phyloP scores from a whole-genome alignment of 1,284 basidiomycete species.

The Mycena citricolor region DNA sequence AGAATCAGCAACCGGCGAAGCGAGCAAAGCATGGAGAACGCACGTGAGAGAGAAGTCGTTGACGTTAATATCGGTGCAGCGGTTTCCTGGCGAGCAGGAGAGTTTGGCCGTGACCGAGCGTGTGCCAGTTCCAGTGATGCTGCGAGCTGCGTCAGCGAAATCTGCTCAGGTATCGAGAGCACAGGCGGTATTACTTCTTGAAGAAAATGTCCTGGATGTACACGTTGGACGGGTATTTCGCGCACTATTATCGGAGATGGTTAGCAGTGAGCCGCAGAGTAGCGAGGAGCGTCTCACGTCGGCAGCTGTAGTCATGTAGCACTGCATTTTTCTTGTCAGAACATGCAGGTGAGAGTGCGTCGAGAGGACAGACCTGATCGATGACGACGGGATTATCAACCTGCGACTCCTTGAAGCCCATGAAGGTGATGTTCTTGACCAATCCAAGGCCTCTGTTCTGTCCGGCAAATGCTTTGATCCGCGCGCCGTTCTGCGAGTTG shows the following conservation, averaged over 20 bases:
- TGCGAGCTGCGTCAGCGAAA: slow-evolving; percentile 26
- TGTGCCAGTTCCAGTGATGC: slow-evolving; percentile 57
- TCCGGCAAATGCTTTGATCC: slow-evolving; percentile 66
- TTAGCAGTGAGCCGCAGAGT: too few relatives aligned
- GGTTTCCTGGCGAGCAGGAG: slow-evolving; percentile 51
- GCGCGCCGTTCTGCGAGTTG: slow-evolving; percentile 59
- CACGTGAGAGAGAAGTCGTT: slow-evolving; percentile 43
- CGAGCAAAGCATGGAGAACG: slow-evolving; percentile 21
- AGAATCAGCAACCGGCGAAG: slow-evolving; percentile 25
- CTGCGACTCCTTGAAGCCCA: slow-evolving; percentile 47
- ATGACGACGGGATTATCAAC: too few relatives aligned
- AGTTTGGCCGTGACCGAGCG: slow-evolving; percentile 52
- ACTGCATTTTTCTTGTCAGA: too few relatives aligned
- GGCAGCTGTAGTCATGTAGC: too few relatives aligned
- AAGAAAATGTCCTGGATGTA: slow-evolving; percentile 51
- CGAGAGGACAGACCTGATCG: slow-evolving; percentile 50
- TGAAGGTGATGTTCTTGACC: slow-evolving; percentile 55
- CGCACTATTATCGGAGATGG: too few relatives aligned
- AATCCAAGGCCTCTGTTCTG: slow-evolving; percentile 57
- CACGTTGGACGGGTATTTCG: slow-evolving; percentile 51
- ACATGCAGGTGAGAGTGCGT: too few relatives aligned
- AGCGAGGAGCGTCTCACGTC: too few relatives aligned
- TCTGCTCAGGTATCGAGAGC: neutral
- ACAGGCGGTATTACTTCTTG: slow-evolving; percentile 39
- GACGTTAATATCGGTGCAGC: slow-evolving; percentile 50